Conservation (phyloP, 768 basidiomycete species). For the Russula virescens region DNA sequence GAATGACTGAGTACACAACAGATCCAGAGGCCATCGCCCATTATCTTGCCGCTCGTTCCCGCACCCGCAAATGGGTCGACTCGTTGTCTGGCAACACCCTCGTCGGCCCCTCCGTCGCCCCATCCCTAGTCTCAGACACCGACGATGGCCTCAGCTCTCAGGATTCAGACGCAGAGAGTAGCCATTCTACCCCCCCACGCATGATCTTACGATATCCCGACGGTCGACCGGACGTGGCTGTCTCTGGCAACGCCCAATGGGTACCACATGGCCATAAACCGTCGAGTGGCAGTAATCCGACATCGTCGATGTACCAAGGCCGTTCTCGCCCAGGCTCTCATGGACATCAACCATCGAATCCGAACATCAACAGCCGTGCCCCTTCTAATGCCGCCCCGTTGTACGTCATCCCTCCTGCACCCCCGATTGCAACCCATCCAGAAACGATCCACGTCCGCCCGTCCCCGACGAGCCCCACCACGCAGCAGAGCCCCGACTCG, state of each 20-base stretch:
- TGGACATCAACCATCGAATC: constrained; percentile 22
- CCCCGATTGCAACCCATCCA: constrained; percentile 13
- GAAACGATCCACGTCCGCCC: constrained; percentile 24
- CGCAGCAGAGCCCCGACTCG: background rate
- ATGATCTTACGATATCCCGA: constrained; percentile 67
- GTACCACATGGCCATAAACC: background rate
- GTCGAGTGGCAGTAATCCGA: too few species aligned
- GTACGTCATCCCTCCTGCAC: constrained; percentile 17
- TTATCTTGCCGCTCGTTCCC: constrained; percentile 52
- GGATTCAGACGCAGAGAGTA: constrained; percentile 40
- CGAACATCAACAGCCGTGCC: constrained; percentile 16
- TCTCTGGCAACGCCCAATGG: constrained; percentile 7
- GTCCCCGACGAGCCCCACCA: constrained; percentile 9
- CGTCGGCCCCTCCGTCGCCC: constrained; percentile 40
- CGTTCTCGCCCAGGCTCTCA: constrained; percentile 14
- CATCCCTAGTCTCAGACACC: constrained; percentile 27
- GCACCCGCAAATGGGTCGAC: constrained; percentile 62
- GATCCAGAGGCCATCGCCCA: constrained; percentile 54
- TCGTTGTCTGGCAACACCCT: constrained; percentile 34
- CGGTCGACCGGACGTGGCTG: constrained; percentile 34
- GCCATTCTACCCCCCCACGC: constrained; percentile 53
- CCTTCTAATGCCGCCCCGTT: constrained; percentile 13
- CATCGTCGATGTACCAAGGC: background rate
- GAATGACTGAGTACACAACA: constrained; percentile 61
- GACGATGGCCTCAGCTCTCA: constrained; percentile 33